Base-by-base conservation (phyloP, 345 rosid genomes). In the Mangifera indica region DNA sequence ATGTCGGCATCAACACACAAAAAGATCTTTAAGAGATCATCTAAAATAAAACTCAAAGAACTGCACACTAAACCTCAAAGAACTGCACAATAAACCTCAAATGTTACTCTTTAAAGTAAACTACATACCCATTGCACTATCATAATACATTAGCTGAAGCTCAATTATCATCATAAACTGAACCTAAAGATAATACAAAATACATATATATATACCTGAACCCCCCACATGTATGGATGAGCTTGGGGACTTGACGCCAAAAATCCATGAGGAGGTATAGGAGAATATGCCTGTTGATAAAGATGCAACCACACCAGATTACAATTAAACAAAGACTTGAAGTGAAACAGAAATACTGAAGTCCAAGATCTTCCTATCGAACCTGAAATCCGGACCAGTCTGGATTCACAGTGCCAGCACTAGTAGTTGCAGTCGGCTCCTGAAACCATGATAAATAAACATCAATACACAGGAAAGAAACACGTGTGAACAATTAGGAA, bases 341-440 rank as follows among this genome's bases (percentile, higher is more conserved):
- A 57, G 53, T 58, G 34, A 72, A 44, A 75, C 32, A 48, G 52
- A 69, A 61, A 9, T 34, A 70, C 22, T 20, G 53, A 69, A 67
- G 18, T 14, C 48, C 18, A 10, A 44, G 73, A 21, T 51, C 40
- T 74, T 70, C 58, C 72, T 67, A 48, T 63, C 62, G 40, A 71
- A 95, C 99, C 98, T 95, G 99, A 84, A 92, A 95, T 58, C 98
- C 93, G 11, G 98, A 78, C 99, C 99, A 95, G 59, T 95, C 99
- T 20, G 96, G 87, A 81, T 89, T 89, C 60, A 91, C 91, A 12
- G 83, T 54, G 62, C 84, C 88, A 49, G 92, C 74, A 78, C 80
- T 78, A 61, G 89, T 71, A 32, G 90, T 84, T 0, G 87, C 78
- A 4, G 92, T 77, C 61, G 83, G 96, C 78, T 92, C 99, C 98